Conservation (phyloP, 2,329 filamentous ascomycete genomes). For the Fusarium bactridioides region DNA sequence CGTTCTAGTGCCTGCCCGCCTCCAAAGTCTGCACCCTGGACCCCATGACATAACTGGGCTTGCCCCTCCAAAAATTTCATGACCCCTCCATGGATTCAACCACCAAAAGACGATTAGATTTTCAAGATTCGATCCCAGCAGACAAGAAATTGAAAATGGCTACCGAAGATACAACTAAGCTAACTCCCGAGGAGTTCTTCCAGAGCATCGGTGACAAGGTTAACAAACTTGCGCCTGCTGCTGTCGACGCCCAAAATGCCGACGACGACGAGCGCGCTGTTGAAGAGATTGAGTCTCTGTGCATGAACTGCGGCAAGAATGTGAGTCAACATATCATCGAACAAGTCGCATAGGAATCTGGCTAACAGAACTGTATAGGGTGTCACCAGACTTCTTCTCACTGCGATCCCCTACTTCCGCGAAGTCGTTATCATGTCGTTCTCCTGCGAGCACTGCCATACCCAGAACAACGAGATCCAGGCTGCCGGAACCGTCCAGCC, state of each 20-base stretch:
- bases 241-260: slow-evolving; percentile 45
- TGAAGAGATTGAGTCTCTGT: slow-evolving; percentile 78
- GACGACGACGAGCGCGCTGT: slow-evolving; percentile 65
- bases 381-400: slow-evolving; percentile 84
- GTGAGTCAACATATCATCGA: slow-evolving; percentile 52
- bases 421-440: slow-evolving; percentile 99
- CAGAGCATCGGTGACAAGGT: slow-evolving; percentile 70
- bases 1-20: slow-evolving; percentile 36
- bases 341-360: neutral
- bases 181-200: slow-evolving; percentile 63
- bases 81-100: slow-evolving; percentile 40
- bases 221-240: slow-evolving; percentile 56
- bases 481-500: slow-evolving; percentile 91
- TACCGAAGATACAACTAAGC: slow-evolving; percentile 49
- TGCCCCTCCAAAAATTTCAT: slow-evolving; percentile 47
- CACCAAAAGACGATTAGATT: slow-evolving; percentile 30
- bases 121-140: slow-evolving; percentile 14
- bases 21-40: slow-evolving; percentile 32
- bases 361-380: slow-evolving; percentile 63
- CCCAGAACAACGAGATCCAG: slow-evolving; percentile 93
- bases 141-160: slow-evolving; percentile 55
- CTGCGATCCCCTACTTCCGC: slow-evolving; percentile 94
- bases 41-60: slow-evolving; percentile 43
- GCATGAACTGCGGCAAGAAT: slow-evolving; percentile 87
- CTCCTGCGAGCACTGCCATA: slow-evolving; percentile 85